Percentiles rank a stretch among this genome's conserved stretches.
Evolutionary conservation across 148 eudicot species (phyloP).

Genomic region (Vaccinium myrtillus): DNA sequence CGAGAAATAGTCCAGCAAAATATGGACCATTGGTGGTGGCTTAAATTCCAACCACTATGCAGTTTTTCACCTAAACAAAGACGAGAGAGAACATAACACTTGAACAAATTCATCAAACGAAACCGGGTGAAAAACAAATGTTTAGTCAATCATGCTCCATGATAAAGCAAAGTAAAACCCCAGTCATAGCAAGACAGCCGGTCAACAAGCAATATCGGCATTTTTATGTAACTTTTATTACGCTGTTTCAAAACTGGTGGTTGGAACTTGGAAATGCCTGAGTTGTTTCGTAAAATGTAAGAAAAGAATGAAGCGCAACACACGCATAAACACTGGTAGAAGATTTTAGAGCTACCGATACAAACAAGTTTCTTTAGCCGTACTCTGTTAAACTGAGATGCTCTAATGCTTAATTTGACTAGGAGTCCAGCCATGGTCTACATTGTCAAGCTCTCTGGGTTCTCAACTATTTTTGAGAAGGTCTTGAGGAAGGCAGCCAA

Average conservation of each 20-base stretch:
- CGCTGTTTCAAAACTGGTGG: neutral
- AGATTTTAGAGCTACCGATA: neutral
- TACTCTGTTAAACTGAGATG: neutral
- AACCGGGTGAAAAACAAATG: neutral
- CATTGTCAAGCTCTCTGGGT: conserved; percentile 4
- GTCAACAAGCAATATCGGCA: neutral
- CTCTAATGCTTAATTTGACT: neutral
- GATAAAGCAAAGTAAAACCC: neutral
- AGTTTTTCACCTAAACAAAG: neutral
- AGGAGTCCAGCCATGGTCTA: neutral
- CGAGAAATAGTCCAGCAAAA: neutral
- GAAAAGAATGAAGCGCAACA: neutral
- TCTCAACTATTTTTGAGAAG: conserved; percentile 2
- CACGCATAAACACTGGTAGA: neutral
- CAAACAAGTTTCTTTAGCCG: neutral
- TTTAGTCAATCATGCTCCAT: neutral
- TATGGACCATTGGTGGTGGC: neutral
- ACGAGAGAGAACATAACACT: neutral
- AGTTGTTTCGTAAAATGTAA: neutral
- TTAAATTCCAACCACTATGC: neutral
- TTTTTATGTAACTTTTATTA: neutral
- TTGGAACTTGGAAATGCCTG: neutral
- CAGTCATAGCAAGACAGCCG: neutral
- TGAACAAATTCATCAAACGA: neutral
- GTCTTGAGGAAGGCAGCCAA: conserved; percentile 9